Base-by-base conservation (phyloP, 2,329 filamentous ascomycete genomes). In the Colletotrichum limetticola region DNA sequence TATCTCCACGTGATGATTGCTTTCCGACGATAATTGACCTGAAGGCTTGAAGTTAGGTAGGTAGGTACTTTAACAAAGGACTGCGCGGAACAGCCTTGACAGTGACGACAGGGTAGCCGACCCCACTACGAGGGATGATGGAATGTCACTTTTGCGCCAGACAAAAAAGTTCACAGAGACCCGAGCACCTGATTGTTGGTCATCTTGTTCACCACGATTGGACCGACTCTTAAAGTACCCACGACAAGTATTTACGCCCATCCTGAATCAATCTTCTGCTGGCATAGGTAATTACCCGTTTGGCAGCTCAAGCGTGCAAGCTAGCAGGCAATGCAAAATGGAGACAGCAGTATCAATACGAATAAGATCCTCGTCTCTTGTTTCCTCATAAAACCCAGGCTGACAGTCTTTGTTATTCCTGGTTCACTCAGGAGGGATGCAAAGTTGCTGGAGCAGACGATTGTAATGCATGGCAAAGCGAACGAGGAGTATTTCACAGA, bases 1-100 rank as follows among this genome's bases (percentile, higher is more conserved):
- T 70, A 66, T 70, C 67, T 26, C 4, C 56, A 71, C 68, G 68
- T 71, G 68, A 71, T 11, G 7, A 9, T 5, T 7, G 32, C 11
- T 12, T 1, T 0, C 4, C 14, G 1, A 9, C 22, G 8, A 14
- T 24, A 16, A 3, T n/a, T 4, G 9, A 16, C 24, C 5, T 35
- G 32, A 12, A 35, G 32, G 32, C 32, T 35, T 35, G 32, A 35
- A 35, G 32, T 35, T 32, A 32, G 30, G 28, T 28, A 28, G 28
- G 28, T 28, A 28, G 28, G 28, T 28, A 28, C 28, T 7, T 28
- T 28, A 26, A 26, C 26, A 26, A 26, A 26, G 26, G 26, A 26
- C 4, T 8, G 28, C 28, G 6, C 32, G 32, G 32, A 35, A 11
- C 7, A 16, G 14, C 8, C 22, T 8, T 35, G n/a, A 46, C 16